Evolutionary conservation across 495 filamentous ascomycete species (phyloP).

Genomic region (Penicillium robsamsonii): DNA sequence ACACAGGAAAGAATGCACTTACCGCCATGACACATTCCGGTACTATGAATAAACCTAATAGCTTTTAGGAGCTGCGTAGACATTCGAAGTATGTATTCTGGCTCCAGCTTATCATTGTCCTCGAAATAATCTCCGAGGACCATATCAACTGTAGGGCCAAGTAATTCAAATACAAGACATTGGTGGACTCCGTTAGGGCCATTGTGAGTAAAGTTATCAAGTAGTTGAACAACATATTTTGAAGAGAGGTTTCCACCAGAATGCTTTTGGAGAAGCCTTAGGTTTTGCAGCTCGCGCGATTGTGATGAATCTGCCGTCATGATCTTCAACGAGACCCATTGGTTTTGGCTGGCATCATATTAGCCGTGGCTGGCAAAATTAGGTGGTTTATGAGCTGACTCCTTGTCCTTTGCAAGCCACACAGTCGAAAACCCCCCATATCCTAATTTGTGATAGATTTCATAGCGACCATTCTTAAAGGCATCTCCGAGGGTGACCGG

Average conservation of each 20-base stretch:
- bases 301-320: constrained; percentile 20
- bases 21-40: constrained; percentile 35
- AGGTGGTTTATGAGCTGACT: constrained; percentile 4
- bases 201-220: constrained; percentile 38
- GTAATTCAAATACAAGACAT: constrained; percentile 45
- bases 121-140: constrained; percentile 24
- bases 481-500: constrained; percentile 78
- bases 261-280: constrained; percentile 6
- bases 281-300: constrained; percentile 21
- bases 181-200: constrained; percentile 45
- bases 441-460: constrained; percentile 74
- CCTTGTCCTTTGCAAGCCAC: constrained; percentile 58
- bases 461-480: constrained; percentile 82
- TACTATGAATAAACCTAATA: constrained; percentile 31
- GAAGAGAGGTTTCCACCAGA: constrained; percentile 12
- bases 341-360: constrained; percentile 18
- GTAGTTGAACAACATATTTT: constrained; percentile 31
- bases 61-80: constrained; percentile 30
- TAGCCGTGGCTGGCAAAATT: constrained; percentile 8
- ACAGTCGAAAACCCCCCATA: constrained; percentile 89
- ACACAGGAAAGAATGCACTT: neutral
- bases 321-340: constrained; percentile 43
- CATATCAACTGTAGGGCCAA: constrained; percentile 33
- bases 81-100: constrained; percentile 25
- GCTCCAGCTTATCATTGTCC: constrained; percentile 17